Conservation (phyloP, 306 rosid species). For the Cotoneaster glaucophyllus region DNA sequence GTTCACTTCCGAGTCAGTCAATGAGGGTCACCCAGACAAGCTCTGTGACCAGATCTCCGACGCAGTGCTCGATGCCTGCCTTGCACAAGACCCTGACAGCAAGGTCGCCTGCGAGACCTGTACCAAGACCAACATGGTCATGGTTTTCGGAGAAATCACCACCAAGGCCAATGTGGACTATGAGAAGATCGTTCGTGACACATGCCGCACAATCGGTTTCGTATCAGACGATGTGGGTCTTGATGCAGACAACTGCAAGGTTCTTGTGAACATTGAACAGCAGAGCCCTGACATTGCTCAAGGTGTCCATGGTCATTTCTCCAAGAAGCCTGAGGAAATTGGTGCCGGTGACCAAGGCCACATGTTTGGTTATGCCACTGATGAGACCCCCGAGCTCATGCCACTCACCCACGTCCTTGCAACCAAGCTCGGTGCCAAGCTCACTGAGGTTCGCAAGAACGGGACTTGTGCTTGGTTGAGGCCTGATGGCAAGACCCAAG, state of each 20-base stretch:
- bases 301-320: conserved; percentile 64
- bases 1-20: conserved; percentile 67
- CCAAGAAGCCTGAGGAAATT: conserved; percentile 58
- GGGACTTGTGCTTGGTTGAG: conserved; percentile 82
- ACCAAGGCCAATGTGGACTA: conserved; percentile 70
- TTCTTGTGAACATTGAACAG: conserved; percentile 68
- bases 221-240: conserved; percentile 64
- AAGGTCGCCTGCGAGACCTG: conserved; percentile 80
- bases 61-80: conserved; percentile 42
- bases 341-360: conserved; percentile 73
- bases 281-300: conserved; percentile 79
- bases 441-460: conserved; percentile 71
- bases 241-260: conserved; percentile 75
- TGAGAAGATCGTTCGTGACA: conserved; percentile 68
- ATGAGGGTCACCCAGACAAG: conserved; percentile 89
- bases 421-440: conserved; percentile 63
- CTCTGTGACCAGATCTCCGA: conserved; percentile 58
- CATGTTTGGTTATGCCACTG: conserved; percentile 42
- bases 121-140: conserved; percentile 76
- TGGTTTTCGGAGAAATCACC: conserved; percentile 80
- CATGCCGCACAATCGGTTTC: conserved; percentile 59
- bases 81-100: conserved; percentile 65
- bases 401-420: conserved; percentile 79
- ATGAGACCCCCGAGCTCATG: conserved; percentile 73
- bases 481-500: conserved; percentile 90